These are phyloP conservation scores for Rhazya stricta DNA, from an alignment of 257 asterid genomes.

Conservation along the genomic window DNA sequence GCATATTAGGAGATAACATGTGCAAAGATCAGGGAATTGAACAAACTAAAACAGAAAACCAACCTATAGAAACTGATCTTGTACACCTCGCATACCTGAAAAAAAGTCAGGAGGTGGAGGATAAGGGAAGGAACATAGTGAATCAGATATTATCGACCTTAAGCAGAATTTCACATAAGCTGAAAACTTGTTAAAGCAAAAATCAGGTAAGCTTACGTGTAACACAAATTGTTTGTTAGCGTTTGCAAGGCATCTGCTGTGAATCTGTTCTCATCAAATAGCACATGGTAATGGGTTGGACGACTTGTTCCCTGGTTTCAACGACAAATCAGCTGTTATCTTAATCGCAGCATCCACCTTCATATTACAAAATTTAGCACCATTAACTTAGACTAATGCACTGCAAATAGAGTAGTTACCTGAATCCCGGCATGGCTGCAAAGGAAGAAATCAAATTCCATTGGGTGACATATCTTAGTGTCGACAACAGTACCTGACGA, in stretches of 20 bases:
- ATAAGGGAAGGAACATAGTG: neutral
- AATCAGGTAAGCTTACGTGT: constrained; percentile 43
- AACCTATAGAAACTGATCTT: constrained; percentile 66
- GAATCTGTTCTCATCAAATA: constrained; percentile 66
- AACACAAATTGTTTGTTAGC: constrained; percentile 65
- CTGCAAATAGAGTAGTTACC: constrained; percentile 27
- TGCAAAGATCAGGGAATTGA: too few relatives aligned
- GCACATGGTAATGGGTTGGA: constrained; percentile 78
- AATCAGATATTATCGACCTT: too few relatives aligned
- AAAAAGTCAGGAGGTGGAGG: neutral
- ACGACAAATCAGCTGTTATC: neutral
- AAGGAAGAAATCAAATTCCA: constrained; percentile 67
- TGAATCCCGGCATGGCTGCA: constrained; percentile 87
- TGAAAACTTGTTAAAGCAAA: neutral
- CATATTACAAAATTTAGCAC: neutral
- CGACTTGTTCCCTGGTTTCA: constrained; percentile 70
- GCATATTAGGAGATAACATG: too few relatives aligned
- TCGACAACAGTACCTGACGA: constrained; percentile 87
- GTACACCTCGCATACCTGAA: constrained; percentile 74
- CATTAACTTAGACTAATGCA: too few relatives aligned
- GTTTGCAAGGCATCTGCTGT: constrained; percentile 61
- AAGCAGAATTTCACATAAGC: too few relatives aligned
- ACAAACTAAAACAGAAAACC: constrained; percentile 11
- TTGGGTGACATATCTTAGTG: constrained; percentile 70
- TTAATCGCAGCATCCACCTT: neutral